Conservation (phyloP, 208 protist genomes). For the Zelonia costaricensis region DNA sequence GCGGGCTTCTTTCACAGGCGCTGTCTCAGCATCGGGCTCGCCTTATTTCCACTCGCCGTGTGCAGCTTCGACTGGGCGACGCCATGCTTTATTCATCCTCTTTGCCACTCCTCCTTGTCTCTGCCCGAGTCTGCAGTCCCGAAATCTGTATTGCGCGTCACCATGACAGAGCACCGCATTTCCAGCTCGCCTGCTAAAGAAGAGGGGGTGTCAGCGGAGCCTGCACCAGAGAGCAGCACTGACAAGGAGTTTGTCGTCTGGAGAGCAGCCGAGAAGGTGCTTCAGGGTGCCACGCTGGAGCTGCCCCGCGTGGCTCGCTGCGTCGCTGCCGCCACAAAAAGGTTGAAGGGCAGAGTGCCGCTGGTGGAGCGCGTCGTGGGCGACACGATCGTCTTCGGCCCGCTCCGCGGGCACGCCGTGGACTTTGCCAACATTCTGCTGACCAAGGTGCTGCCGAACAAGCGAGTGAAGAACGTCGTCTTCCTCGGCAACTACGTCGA, state of each 20-base stretch:
- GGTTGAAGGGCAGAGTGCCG: constrained; percentile 6
- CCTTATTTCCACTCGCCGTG: no score
- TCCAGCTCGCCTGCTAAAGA: not conserved
- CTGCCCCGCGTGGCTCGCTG: constrained; percentile 17
- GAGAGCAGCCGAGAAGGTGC: constrained; percentile 22
- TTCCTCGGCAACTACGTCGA: constrained; percentile 89
- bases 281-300: constrained; percentile 5
- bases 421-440: constrained; percentile 76
- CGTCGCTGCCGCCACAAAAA: constrained; percentile 13
- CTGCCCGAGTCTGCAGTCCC: no score
- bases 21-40: no score
- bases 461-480: constrained; percentile 42
- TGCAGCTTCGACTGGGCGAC: no score
- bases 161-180: constrained; percentile 4
- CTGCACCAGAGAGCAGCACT: constrained; percentile 23
- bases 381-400: constrained; percentile 63
- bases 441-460: constrained; percentile 38
- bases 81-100: no score
- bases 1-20: no score
- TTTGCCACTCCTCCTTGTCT: no score
- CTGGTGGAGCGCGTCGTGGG: constrained; percentile 44
- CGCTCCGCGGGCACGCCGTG: constrained; percentile 64
- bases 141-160: no score
- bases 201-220: no score
- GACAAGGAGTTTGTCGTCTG: constrained; percentile 29